Evolutionary conservation across 164 flowering plant genomes (phyloP).

Genomic region (Dillenia turbinata): DNA sequence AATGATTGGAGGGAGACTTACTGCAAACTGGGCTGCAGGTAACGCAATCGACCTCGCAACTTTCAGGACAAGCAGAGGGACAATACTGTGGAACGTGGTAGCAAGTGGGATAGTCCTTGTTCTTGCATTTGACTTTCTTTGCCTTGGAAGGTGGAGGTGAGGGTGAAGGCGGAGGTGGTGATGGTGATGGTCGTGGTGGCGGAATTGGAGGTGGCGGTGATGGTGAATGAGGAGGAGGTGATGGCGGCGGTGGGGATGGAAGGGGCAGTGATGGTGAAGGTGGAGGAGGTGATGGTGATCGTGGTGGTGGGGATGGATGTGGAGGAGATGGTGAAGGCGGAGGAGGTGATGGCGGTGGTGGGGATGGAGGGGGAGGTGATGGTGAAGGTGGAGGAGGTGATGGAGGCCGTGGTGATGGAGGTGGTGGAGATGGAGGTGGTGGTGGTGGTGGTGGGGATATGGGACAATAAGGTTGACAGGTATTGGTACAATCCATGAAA

Average conservation of each 20-base stretch:
- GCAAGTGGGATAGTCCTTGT: constrained; percentile 7
- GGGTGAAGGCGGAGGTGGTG: too few relatives aligned
- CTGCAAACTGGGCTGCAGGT: constrained; percentile 55
- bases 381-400: constrained; percentile 5
- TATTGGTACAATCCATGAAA: too few relatives aligned
- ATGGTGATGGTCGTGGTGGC: too few relatives aligned
- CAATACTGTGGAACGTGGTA: background rate
- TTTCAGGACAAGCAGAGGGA: constrained; percentile 6
- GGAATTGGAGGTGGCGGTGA: too few relatives aligned
- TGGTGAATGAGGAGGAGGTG: too few relatives aligned
- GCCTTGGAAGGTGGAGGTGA: background rate
- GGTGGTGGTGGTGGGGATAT: background rate
- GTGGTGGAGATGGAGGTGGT: too few relatives aligned
- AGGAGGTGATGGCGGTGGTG: background rate
- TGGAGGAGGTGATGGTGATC: too few relatives aligned
- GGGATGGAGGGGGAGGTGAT: background rate
- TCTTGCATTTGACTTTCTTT: constrained; percentile 22
- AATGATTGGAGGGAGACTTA: constrained; percentile 21
- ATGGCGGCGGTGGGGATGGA: too few relatives aligned
- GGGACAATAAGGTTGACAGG: background rate
- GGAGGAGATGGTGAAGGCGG: too few relatives aligned
- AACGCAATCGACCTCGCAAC: constrained; percentile 42
- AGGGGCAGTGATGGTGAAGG: too few relatives aligned
- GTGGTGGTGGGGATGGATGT: too few relatives aligned
- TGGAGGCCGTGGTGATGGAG: too few relatives aligned